Base-by-base conservation (phyloP, 768 basidiomycete genomes). In the Lyophyllum shimeji region DNA sequence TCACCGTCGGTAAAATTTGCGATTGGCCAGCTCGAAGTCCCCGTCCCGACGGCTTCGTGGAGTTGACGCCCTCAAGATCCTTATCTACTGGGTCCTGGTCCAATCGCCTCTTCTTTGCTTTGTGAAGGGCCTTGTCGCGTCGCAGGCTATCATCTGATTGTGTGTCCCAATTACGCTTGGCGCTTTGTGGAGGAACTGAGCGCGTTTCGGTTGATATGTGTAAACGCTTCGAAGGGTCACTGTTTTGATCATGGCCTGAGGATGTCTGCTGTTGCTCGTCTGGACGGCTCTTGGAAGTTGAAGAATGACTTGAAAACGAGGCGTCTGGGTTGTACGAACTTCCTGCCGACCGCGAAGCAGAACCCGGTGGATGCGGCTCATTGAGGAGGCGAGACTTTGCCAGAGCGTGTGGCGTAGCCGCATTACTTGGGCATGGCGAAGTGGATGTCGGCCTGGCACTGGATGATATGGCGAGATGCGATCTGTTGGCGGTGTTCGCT, bases 201-300 rank as follows among this genome's bases (percentile, higher is more conserved):
- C 20, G 20, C n/a, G n/a, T 17, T 3, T n/a, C 51, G 17, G 31
- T 12, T 17, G 57, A 46, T 15, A 18, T 7, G 17, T n/a, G n/a
- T 42, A 18, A 20, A 31, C 12, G 33, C 34, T 21, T 29, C n/a
- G n/a, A 39, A 3, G 53, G 59, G 17, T 50, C 40, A 15, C 39
- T 43, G 42, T 57, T 57, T 46, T 56, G 52, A 47, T 60, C 52
- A 18, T 44, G 43, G 46, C 33, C 47, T 20, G 39, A 50, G 37
- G 39, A n/a, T 1, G 20, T 15, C 15, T 37, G 23, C 7, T 21
- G 37, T 25, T 31, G 15, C 29, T 15, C 11, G 29, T 13, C 20
- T 13, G 33, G 24, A 5, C 42, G 39, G n/a, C 21, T 45, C 29
- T 24, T 13, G 31, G 13, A n/a, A 9, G 31, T 12, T 17, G 33